phyloP scores from a whole-genome alignment of 768 basidiomycete species.

The Russula sp. region DNA sequence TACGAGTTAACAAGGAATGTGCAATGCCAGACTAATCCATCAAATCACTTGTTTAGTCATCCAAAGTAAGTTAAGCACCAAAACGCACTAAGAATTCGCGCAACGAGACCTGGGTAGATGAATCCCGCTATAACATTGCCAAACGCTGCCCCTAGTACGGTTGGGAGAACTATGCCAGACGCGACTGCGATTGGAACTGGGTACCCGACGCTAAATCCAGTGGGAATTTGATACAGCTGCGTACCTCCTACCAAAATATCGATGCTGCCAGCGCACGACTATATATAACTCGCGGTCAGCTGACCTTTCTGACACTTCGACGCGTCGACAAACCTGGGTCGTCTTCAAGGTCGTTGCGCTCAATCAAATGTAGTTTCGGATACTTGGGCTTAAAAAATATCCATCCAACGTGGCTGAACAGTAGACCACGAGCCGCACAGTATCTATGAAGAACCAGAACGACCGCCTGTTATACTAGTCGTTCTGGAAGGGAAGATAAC shows the following conservation, averaged over 20 bases:
- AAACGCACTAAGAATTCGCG: slow-evolving; percentile 55
- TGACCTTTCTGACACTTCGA: not conserved
- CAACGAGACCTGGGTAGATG: slow-evolving; percentile 68
- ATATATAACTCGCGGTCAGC: slow-evolving; percentile 2
- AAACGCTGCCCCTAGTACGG: slow-evolving; percentile 54
- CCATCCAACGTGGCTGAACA: slow-evolving; percentile 83
- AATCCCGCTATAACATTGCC: slow-evolving; percentile 63
- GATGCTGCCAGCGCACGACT: slow-evolving; percentile 73
- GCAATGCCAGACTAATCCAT: slow-evolving; percentile 59
- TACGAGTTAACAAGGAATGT: slow-evolving; percentile 72
- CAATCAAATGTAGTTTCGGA: slow-evolving; percentile 57
- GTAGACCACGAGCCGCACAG: slow-evolving; percentile 66
- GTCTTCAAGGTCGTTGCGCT: slow-evolving; percentile 61
- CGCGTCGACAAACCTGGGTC: slow-evolving; percentile 55
- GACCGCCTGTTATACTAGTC: not conserved
- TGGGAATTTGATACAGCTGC: not conserved
- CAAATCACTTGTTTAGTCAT: not conserved
- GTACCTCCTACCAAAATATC: slow-evolving; percentile 51
- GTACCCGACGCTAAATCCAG: not conserved
- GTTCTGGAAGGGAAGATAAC: not conserved
- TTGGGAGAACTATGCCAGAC: slow-evolving; percentile 58
- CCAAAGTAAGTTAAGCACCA: not conserved
- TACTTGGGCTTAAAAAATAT: slow-evolving; percentile 77
- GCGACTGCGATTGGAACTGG: slow-evolving; percentile 59
- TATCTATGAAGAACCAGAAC: slow-evolving; percentile 45